Evolutionary conservation across 139 green algal species (phyloP).

Genomic region (Desmodesmus armatus): DNA sequence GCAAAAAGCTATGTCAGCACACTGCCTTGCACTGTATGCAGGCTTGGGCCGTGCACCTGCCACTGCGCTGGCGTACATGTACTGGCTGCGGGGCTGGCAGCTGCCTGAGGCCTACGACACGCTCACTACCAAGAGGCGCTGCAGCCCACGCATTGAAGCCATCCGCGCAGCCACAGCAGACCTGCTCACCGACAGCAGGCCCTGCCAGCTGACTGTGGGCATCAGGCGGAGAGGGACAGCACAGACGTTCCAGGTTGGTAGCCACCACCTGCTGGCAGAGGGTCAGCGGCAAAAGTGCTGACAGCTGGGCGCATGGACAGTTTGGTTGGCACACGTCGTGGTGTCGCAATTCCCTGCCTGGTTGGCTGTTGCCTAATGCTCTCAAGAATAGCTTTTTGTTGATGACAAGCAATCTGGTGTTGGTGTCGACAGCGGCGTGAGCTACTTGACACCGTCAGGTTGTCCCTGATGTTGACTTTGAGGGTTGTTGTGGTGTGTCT

Average conservation of each 20-base stretch:
- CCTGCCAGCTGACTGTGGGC: slow-evolving; percentile 54
- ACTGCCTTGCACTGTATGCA: no score
- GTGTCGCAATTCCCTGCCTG: no score
- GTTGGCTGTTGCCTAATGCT: no score
- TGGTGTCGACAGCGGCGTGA: no score
- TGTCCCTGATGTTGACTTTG: no score
- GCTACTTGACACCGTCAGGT: no score
- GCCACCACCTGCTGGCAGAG: no score
- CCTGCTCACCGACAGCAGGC: slow-evolving; percentile 74
- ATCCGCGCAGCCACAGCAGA: slow-evolving; percentile 88
- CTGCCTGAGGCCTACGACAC: slow-evolving; percentile 73
- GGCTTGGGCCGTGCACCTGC: slow-evolving; percentile 92
- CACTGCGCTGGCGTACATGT: slow-evolving; percentile 92
- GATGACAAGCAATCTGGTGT: no score
- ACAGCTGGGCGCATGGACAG: no score
- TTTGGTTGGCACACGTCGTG: no score
- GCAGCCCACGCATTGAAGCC: slow-evolving; percentile 72
- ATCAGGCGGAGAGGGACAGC: slow-evolving; percentile 56
- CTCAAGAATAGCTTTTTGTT: neutral
- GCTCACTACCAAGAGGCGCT: slow-evolving; percentile 46
- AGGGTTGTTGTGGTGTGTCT: neutral
- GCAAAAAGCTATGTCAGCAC: neutral
- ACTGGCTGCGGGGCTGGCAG: slow-evolving; percentile 83
- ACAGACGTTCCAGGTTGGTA: slow-evolving; percentile 52
- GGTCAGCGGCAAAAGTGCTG: no score